Conservation (phyloP, 164 flowering plant species). For the Magnolia kwangsiensis region DNA sequence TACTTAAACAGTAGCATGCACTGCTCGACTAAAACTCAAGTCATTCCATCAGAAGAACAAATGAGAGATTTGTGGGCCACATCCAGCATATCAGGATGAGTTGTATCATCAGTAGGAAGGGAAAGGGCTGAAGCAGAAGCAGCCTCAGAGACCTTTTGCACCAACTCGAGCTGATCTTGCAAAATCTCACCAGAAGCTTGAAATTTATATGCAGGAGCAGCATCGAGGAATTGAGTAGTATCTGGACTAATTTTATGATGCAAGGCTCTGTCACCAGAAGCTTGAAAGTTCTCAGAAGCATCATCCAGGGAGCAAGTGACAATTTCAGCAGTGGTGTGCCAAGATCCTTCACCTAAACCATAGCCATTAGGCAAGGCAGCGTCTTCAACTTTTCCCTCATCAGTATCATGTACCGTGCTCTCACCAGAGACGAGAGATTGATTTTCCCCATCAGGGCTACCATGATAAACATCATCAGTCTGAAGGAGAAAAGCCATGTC, state of each 20-base stretch:
- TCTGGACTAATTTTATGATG: background rate
- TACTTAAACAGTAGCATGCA: background rate
- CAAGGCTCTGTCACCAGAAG: background rate
- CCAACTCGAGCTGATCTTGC: background rate
- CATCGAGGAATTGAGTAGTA: background rate
- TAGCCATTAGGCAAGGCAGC: background rate
- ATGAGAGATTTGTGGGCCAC: conserved; percentile 6
- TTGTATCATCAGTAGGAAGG: background rate
- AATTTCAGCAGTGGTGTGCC: background rate
- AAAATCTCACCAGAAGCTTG: conserved; percentile 3
- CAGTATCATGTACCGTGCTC: background rate
- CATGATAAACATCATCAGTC: background rate
- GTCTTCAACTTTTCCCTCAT: background rate
- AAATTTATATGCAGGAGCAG: background rate
- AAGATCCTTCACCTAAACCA: conserved; percentile 1
- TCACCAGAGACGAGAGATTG: background rate
- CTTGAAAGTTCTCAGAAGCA: conserved; percentile 1
- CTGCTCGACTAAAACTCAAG: background rate
- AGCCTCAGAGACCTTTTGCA: background rate
- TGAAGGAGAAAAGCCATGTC: background rate
- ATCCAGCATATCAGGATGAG: background rate
- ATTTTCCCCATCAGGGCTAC: background rate
- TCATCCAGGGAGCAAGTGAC: too few species aligned
- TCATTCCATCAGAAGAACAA: background rate
- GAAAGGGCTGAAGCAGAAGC: background rate